Conservation (phyloP, 306 rosid species). For the Quercus robur region DNA sequence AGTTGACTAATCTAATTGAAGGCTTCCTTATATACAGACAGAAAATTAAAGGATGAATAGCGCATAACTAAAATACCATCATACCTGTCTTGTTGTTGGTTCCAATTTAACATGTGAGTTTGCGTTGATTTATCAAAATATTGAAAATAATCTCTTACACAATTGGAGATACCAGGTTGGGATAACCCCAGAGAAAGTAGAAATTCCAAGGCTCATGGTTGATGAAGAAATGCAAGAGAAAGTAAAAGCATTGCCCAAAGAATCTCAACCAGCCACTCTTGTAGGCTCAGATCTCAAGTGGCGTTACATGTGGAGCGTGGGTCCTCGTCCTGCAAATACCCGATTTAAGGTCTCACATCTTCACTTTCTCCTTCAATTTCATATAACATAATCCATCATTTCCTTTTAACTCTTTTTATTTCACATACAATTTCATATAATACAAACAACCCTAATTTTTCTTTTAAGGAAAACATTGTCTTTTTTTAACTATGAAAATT, state of each 20-base stretch:
- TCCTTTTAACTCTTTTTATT: slow-evolving; percentile 1
- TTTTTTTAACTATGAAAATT: too few species aligned
- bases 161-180: slow-evolving; percentile 63
- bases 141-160: background rate
- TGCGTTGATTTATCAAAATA: background rate
- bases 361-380: background rate
- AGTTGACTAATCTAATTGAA: too few species aligned
- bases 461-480: too few species aligned
- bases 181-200: slow-evolving; percentile 90
- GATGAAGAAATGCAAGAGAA: slow-evolving; percentile 85
- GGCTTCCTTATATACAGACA: too few species aligned
- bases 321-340: slow-evolving; percentile 76
- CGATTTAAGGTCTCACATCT: slow-evolving; percentile 59
- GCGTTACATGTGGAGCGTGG: slow-evolving; percentile 96
- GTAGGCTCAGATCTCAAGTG: slow-evolving; percentile 86
- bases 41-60: too few species aligned
- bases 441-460: too few species aligned
- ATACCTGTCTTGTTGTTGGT: background rate
- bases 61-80: too few species aligned
- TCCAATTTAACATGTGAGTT: background rate
- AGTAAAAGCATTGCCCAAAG: slow-evolving; percentile 64
- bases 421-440: too few species aligned
- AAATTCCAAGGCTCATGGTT: slow-evolving; percentile 84
- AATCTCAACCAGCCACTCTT: slow-evolving; percentile 57
- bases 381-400: background rate